A percentile compares a stretch with the other conserved stretches of the same genome.
Evolutionary conservation across 805 yeast genomes (phyloP).

Genomic region (Ogataea zsoltii): DNA sequence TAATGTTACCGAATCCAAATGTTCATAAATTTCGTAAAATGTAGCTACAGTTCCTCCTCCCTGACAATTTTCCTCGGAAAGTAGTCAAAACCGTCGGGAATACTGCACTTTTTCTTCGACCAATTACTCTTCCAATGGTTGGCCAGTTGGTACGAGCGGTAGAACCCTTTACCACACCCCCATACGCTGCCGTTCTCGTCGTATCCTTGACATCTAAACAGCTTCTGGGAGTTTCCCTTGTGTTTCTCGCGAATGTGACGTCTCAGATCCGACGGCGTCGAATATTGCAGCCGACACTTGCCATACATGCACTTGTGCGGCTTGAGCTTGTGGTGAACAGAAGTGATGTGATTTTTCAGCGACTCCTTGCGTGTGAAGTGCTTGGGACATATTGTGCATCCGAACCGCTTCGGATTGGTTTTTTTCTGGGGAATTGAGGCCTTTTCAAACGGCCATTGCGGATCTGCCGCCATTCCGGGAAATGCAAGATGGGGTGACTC

Average conservation of each 20-base stretch:
- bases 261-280: constrained; percentile 23
- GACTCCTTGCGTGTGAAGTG: constrained; percentile 23
- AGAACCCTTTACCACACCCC: constrained; percentile 25
- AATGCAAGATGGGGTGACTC: no score
- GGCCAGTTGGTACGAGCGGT: constrained; percentile 21
- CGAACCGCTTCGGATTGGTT: constrained; percentile 10
- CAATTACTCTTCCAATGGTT: constrained; percentile 26
- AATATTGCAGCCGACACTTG: constrained; percentile 13
- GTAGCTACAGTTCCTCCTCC: background rate
- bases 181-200: constrained; percentile 7
- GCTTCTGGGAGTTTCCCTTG: constrained; percentile 8
- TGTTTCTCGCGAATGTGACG: constrained; percentile 24
- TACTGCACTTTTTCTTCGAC: constrained; percentile 17
- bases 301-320: constrained; percentile 18
- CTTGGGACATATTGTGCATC: constrained; percentile 17
- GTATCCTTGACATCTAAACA: constrained; percentile 18
- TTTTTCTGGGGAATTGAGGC: background rate
- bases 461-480: background rate
- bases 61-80: constrained; percentile 8
- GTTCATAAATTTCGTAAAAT: background rate
- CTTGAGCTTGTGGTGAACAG: constrained; percentile 21
- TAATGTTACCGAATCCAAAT: no score
- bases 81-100: constrained; percentile 21
- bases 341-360: constrained; percentile 21
- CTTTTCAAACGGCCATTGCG: constrained; percentile 1